A percentile compares a stretch with the other conserved stretches of the same genome.
Conservation (phyloP, 345 rosid species). For the Leavenworthia alabamica region DNA sequence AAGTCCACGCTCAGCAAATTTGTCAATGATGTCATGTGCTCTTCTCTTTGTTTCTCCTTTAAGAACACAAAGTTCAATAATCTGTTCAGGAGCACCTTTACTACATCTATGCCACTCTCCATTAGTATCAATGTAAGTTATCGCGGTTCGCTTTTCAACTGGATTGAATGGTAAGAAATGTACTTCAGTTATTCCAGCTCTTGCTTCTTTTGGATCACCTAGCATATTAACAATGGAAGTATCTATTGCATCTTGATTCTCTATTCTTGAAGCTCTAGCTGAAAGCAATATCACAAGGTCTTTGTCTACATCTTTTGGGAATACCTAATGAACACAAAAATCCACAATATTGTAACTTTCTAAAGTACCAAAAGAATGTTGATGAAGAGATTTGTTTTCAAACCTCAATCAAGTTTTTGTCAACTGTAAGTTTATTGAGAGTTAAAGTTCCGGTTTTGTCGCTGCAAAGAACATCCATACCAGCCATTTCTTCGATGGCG, state of each 20-base stretch:
- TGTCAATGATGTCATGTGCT: constrained; percentile 66
- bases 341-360: not conserved
- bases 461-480: constrained; percentile 96
- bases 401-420: constrained; percentile 76
- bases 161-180: constrained; percentile 86
- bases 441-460: constrained; percentile 96
- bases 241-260: constrained; percentile 96
- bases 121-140: constrained; percentile 55
- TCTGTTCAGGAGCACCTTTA: constrained; percentile 89
- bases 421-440: constrained; percentile 91
- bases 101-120: constrained; percentile 75
- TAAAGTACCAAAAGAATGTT: not conserved
- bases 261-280: constrained; percentile 85
- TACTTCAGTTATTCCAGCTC: constrained; percentile 65
- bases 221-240: constrained; percentile 88
- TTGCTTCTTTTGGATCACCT: constrained; percentile 75
- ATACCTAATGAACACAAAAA: constrained; percentile 40
- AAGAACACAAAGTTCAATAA: constrained; percentile 42
- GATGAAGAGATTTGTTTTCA: not conserved
- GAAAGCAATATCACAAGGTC: constrained; percentile 55
- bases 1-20: constrained; percentile 80
- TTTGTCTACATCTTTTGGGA: constrained; percentile 36
- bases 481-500: constrained; percentile 98
- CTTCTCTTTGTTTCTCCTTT: constrained; percentile 47
- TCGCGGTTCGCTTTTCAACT: constrained; percentile 81